These are phyloP conservation scores for Saussurea involucrata DNA, from an alignment of 129 eudicot genomes.

Conservation along the genomic window DNA sequence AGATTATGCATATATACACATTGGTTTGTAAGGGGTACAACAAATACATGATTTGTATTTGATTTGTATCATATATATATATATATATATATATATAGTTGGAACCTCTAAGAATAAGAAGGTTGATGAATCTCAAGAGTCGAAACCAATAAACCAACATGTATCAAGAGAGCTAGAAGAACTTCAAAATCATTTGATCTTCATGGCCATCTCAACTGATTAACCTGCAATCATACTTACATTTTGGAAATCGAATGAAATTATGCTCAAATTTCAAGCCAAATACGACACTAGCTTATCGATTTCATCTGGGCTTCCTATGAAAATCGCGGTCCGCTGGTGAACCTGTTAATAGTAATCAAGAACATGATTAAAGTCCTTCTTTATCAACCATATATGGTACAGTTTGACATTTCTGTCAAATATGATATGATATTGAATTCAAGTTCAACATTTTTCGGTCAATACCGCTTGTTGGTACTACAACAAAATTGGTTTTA, in stretches of 20 bases:
- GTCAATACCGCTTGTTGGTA: neutral
- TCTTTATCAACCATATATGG: neutral
- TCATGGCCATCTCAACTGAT: neutral
- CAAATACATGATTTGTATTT: too few species aligned
- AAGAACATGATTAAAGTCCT: neutral
- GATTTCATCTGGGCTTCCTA: conserved; percentile 86
- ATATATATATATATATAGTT: neutral
- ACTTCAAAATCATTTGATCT: neutral
- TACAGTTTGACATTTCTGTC: conserved; percentile 4
- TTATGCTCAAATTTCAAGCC: conserved; percentile 30
- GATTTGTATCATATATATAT: too few species aligned
- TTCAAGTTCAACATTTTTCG: neutral
- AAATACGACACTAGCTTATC: conserved; percentile 66
- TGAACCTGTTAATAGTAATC: conserved; percentile 56
- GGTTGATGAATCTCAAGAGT: neutral
- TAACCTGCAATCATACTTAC: neutral
- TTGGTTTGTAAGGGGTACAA: too few species aligned
- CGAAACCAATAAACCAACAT: neutral
- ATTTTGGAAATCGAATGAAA: neutral
- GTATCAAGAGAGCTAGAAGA: neutral
- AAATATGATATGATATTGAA: neutral
- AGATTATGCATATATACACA: too few species aligned
- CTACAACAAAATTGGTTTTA: too few species aligned
- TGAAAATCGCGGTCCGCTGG: conserved; percentile 84
- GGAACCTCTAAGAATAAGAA: neutral